A percentile compares a stretch with the other conserved stretches of the same genome.
Evolutionary conservation across 2,329 filamentous ascomycete genomes (phyloP).

Genomic region (Clarireedia sp.): DNA sequence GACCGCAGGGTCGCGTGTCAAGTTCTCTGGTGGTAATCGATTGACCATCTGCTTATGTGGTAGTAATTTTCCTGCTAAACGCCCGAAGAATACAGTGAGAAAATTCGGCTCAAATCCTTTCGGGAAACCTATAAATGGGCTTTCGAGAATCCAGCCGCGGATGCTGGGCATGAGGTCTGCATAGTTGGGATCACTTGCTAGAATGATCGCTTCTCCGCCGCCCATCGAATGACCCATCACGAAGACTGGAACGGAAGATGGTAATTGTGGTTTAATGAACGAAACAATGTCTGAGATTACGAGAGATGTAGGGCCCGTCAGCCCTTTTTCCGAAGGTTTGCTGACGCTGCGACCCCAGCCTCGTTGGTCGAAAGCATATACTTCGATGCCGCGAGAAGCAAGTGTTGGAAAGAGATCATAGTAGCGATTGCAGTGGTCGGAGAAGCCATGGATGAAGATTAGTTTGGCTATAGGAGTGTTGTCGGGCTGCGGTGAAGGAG

Average conservation of each 20-base stretch:
- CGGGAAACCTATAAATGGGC: conserved; percentile 71
- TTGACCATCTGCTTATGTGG: conserved; percentile 56
- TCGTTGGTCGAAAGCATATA: conserved; percentile 74
- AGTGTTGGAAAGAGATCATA: conserved; percentile 64
- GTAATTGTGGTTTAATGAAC: conserved; percentile 57
- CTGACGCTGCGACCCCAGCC: conserved; percentile 76
- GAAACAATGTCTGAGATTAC: conserved; percentile 73
- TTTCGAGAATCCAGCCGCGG: conserved; percentile 66
- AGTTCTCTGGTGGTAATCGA: conserved; percentile 52
- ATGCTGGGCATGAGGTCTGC: conserved; percentile 50
- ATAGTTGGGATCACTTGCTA: conserved; percentile 44
- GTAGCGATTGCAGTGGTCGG: conserved; percentile 76
- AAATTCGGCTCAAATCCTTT: conserved; percentile 54
- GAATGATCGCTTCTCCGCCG: conserved; percentile 64
- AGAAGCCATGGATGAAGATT: conserved; percentile 83
- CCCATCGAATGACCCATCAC: conserved; percentile 91
- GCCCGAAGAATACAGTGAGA: conserved; percentile 57
- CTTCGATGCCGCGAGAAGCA: conserved; percentile 63
- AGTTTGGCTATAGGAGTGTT: conserved; percentile 53
- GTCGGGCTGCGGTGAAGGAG: conserved; percentile 19
- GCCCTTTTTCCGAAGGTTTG: conserved; percentile 54
- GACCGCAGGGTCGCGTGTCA: conserved; percentile 61
- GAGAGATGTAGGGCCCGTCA: conserved; percentile 63
- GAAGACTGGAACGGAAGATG: conserved; percentile 56
- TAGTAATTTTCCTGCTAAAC: conserved; percentile 58